These are phyloP conservation scores for Cenchrus fungigraminus DNA, from an alignment of 176 grass and related monocot genomes.

Conservation along the genomic window DNA sequence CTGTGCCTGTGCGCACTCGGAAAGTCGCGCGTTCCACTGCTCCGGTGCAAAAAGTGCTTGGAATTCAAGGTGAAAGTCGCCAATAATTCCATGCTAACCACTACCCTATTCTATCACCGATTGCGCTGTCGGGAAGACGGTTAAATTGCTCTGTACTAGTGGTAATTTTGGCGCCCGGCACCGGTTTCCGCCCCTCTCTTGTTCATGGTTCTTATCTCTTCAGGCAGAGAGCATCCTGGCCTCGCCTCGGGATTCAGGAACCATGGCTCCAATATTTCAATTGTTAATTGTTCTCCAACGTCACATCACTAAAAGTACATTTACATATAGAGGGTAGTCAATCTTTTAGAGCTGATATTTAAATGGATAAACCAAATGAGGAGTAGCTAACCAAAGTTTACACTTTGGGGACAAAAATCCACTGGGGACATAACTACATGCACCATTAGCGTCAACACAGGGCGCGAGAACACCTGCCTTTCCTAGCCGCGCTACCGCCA, in stretches of 20 bases:
- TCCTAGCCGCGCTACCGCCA: constrained; percentile 49
- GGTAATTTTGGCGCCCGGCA: no score
- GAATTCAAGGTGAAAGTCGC: constrained; percentile 2
- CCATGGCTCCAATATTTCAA: background rate
- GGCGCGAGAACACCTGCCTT: constrained; percentile 33
- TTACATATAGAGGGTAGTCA: background rate
- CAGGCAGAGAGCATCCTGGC: background rate
- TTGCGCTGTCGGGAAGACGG: background rate
- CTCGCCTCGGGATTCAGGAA: background rate
- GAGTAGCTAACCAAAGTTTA: background rate
- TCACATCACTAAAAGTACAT: background rate
- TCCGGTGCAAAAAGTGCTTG: constrained; percentile 4
- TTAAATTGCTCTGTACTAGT: background rate
- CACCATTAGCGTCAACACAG: constrained; percentile 6
- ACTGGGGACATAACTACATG: background rate
- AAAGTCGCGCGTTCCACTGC: constrained; percentile 35
- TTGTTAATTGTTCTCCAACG: background rate
- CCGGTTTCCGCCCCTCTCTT: background rate
- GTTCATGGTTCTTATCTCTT: background rate
- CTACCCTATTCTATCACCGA: background rate
- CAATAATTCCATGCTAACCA: constrained; percentile 36
- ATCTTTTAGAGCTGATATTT: background rate
- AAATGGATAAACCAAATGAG: background rate
- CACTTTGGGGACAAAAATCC: no score
- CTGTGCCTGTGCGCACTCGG: background rate